These are phyloP conservation scores for Monilinia aucupariae DNA, from an alignment of 2,329 filamentous ascomycete genomes.

Conservation along the genomic window DNA sequence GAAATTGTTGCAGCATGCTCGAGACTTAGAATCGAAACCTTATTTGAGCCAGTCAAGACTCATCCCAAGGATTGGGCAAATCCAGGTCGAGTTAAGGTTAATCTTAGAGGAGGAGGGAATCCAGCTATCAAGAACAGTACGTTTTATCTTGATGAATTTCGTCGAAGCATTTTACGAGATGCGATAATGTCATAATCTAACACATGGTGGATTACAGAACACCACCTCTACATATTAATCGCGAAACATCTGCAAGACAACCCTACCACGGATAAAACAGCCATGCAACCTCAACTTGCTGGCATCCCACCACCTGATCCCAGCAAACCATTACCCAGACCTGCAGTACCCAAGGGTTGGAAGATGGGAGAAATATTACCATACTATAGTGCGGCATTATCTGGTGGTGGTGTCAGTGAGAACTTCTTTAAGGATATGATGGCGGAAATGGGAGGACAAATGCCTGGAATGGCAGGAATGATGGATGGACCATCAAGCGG, in stretches of 20 bases:
- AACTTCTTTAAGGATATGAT: slow-evolving; percentile 96
- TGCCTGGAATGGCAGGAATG: slow-evolving; percentile 39
- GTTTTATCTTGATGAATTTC: slow-evolving; percentile 28
- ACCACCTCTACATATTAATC: slow-evolving; percentile 80
- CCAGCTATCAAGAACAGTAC: slow-evolving; percentile 58
- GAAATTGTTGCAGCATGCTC: slow-evolving; percentile 86
- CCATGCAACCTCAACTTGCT: slow-evolving; percentile 66
- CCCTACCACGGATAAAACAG: slow-evolving; percentile 68
- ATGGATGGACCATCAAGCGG: slow-evolving; percentile 35
- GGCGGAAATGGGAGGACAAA: slow-evolving; percentile 67
- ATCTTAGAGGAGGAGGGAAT: slow-evolving; percentile 57
- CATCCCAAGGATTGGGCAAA: slow-evolving; percentile 98
- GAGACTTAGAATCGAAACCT: slow-evolving; percentile 61
- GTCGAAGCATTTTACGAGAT: not conserved
- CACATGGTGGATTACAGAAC: slow-evolving; percentile 47
- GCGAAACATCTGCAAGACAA: slow-evolving; percentile 69
- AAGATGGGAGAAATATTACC: slow-evolving; percentile 82
- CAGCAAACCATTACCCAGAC: slow-evolving; percentile 63
- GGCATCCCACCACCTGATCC: slow-evolving; percentile 60
- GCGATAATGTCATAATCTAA: not conserved
- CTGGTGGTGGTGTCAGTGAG: slow-evolving; percentile 87
- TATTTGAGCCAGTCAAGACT: slow-evolving; percentile 85
- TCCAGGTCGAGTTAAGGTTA: slow-evolving; percentile 79
- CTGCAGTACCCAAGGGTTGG: slow-evolving; percentile 79
- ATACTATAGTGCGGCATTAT: slow-evolving; percentile 81